Conservation (phyloP, 495 filamentous ascomycete species). For the Parathielavia appendiculata region DNA sequence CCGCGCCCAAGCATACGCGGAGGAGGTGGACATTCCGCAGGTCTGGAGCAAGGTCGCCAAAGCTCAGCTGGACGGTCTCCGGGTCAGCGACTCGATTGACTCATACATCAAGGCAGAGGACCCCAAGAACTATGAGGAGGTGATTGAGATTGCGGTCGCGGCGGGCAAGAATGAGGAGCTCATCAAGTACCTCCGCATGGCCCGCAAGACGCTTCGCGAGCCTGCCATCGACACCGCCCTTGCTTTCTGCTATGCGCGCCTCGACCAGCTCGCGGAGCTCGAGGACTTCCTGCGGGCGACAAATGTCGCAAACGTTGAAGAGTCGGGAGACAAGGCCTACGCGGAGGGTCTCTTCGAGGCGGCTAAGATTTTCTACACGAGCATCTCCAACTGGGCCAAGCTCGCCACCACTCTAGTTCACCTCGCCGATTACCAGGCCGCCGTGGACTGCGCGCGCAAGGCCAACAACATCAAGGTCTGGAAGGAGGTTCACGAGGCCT, state of each 20-base stretch:
- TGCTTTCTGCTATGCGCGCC: conserved; percentile 87
- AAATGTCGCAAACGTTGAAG: conserved; percentile 92
- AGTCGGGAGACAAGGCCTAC: conserved; percentile 96
- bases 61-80: conserved; percentile 93
- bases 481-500: conserved; percentile 98
- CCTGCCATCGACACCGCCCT: conserved; percentile 89
- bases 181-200: conserved; percentile 95
- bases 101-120: conserved; percentile 96
- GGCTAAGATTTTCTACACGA: conserved; percentile 97
- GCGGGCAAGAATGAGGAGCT: conserved; percentile 98
- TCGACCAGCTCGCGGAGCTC: conserved; percentile 85
- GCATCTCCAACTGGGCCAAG: conserved; percentile 99
- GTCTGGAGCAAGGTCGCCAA: conserved; percentile 99
- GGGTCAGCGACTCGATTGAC: conserved; percentile 87
- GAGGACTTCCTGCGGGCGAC: conserved; percentile 93
- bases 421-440: conserved; percentile 93
- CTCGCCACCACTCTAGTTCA: conserved; percentile 95
- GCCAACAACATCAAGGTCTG: conserved; percentile 99
- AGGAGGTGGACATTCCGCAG: conserved; percentile 89
- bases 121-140: conserved; percentile 87
- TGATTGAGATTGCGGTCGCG: conserved; percentile 92
- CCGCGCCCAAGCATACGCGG: conserved; percentile 91
- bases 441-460: conserved; percentile 96
- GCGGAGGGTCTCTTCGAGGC: conserved; percentile 91
- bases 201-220: conserved; percentile 92